Evolutionary conservation across 2,329 filamentous ascomycete genomes (phyloP).

Genomic region (Cordyceps pruinosa): DNA sequence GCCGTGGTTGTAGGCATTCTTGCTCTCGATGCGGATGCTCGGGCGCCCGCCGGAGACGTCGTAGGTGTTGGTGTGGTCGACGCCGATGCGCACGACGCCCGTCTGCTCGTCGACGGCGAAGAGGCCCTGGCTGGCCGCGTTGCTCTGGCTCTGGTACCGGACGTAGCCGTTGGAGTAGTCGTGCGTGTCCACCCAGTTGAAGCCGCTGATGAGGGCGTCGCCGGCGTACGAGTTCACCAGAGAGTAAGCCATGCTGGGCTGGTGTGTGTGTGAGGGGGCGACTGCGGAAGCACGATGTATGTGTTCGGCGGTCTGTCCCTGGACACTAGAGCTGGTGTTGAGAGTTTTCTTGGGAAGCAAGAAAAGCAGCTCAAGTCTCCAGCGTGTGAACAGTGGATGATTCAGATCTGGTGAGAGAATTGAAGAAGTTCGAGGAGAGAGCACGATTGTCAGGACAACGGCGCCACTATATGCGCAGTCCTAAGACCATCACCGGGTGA

Average conservation of each 20-base stretch:
- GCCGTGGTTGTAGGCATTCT: constrained; percentile 54
- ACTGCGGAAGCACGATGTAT: not conserved
- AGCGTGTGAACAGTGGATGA: not conserved
- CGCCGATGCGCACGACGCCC: constrained; percentile 38
- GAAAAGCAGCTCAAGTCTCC: not conserved
- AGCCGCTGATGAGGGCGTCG: constrained; percentile 38
- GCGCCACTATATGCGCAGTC: constrained; percentile 4
- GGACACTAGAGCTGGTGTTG: not conserved
- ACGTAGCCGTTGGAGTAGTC: constrained; percentile 66
- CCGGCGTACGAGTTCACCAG: constrained; percentile 37
- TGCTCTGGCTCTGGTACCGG: constrained; percentile 38
- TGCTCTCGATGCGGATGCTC: constrained; percentile 62
- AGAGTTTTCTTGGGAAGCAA: not conserved
- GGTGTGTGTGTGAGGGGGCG: not conserved
- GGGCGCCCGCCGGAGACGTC: constrained; percentile 35
- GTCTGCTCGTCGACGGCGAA: constrained; percentile 35
- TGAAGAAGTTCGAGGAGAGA: not conserved
- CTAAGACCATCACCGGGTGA: not conserved
- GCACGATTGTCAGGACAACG: not conserved
- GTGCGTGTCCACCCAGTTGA: constrained; percentile 41
- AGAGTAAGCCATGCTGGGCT: constrained; percentile 32
- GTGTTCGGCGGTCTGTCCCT: not conserved
- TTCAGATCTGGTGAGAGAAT: not conserved
- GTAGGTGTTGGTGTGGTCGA: constrained; percentile 36
- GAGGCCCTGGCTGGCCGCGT: constrained; percentile 33